phyloP scores from a whole-genome alignment of 495 filamentous ascomycete genomes.

The Aspergillus ostianus region DNA sequence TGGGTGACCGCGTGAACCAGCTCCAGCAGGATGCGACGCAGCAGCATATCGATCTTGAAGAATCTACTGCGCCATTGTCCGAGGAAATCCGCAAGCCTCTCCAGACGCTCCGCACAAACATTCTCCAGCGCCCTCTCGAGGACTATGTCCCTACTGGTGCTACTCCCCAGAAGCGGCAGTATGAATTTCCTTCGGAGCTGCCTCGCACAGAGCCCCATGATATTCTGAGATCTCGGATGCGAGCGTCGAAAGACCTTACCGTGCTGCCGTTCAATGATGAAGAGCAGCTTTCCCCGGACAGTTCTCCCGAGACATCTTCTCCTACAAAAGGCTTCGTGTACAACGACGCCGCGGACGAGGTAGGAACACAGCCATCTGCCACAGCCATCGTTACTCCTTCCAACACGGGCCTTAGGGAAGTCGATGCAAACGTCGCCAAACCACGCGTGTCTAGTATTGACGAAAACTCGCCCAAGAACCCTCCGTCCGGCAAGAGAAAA shows the following conservation, averaged over 20 bases:
- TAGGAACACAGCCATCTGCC: conserved; percentile 37
- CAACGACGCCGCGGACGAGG: conserved; percentile 43
- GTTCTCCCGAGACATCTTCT: conserved; percentile 32
- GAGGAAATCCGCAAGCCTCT: conserved; percentile 67
- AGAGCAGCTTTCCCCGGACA: conserved; percentile 21
- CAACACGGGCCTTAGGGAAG: conserved; percentile 54
- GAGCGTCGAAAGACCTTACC: conserved; percentile 41
- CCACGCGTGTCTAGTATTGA: conserved; percentile 30
- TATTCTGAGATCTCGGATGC: conserved; percentile 57
- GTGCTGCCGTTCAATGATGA: conserved; percentile 37
- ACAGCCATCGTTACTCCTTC: conserved; percentile 36
- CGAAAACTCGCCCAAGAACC: conserved; percentile 20
- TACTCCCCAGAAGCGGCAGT: conserved; percentile 77
- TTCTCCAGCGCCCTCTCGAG: conserved; percentile 58
- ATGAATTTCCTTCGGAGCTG: conserved; percentile 70
- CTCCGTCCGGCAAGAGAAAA: conserved; percentile 5
- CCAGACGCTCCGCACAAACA: conserved; percentile 59
- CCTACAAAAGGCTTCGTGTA: conserved; percentile 44
- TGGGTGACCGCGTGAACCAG: conserved; percentile 58
- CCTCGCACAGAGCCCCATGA: conserved; percentile 77
- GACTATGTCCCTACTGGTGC: conserved; percentile 82
- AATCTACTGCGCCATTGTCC: conserved; percentile 56
- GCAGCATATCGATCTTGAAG: conserved; percentile 51
- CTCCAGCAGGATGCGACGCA: conserved; percentile 62
- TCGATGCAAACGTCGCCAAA: conserved; percentile 52